Conservation (phyloP, 139 green algal species). For the Chlorella sp. region DNA sequence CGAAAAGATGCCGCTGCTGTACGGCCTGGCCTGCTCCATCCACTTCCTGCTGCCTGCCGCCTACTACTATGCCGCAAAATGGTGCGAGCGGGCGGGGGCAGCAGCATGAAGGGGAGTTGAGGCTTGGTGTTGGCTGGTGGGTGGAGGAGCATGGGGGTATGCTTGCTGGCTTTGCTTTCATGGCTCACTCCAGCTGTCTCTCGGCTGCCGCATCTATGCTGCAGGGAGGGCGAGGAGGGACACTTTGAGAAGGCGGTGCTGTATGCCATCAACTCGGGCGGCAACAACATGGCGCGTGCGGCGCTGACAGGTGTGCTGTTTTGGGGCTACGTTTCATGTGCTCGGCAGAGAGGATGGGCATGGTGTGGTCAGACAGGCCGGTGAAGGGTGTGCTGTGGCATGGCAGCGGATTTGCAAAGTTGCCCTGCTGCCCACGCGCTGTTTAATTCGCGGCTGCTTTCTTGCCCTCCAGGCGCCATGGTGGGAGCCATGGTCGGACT, state of each 20-base stretch:
- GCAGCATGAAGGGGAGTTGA: too few species aligned
- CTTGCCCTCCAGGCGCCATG: background rate
- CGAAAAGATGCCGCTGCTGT: slow-evolving; percentile 29
- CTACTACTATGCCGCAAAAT: slow-evolving; percentile 25
- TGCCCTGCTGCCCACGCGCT: too few species aligned
- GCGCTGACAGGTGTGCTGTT: slow-evolving; percentile 39
- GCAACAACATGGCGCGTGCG: slow-evolving; percentile 43
- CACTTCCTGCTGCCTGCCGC: slow-evolving; percentile 43
- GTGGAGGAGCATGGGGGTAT: too few species aligned
- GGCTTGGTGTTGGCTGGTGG: too few species aligned
- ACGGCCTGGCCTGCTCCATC: slow-evolving; percentile 40
- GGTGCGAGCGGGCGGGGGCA: too few species aligned
- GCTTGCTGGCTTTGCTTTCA: too few species aligned
- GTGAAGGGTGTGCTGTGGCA: too few species aligned
- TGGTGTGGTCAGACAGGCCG: too few species aligned
- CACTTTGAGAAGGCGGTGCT: slow-evolving; percentile 38
- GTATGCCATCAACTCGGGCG: slow-evolving; percentile 29
- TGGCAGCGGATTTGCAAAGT: too few species aligned
- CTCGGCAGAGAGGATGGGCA: too few species aligned
- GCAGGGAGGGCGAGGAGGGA: background rate
- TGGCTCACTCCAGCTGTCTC: too few species aligned
- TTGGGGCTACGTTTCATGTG: too few species aligned
- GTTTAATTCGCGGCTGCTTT: background rate
- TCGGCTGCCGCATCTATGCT: background rate
- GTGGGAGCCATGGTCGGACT: slow-evolving; percentile 21